These are phyloP conservation scores for Pythium aquatile DNA, from an alignment of 352 stramenopile genomes.

Conservation along the genomic window DNA sequence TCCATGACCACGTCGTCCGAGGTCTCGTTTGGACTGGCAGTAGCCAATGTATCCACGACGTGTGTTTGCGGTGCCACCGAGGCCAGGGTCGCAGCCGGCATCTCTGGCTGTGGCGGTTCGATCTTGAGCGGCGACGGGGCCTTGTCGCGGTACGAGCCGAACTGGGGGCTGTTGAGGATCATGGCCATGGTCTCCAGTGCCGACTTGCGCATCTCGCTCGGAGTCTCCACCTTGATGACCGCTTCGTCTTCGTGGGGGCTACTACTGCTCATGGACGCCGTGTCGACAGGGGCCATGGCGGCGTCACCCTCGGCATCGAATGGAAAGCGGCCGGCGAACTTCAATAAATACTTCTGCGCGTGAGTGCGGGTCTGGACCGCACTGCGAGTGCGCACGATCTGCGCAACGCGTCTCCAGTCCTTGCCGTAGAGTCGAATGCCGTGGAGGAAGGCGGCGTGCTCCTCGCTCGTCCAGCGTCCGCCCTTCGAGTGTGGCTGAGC, in stretches of 20 bases:
- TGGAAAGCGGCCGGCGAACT: slow-evolving; percentile 81
- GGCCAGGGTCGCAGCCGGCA: slow-evolving; percentile 4
- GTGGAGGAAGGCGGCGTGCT: slow-evolving; percentile 84
- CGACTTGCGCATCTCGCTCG: slow-evolving; percentile 20
- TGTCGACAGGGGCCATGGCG: slow-evolving; percentile 17
- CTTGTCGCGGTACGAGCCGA: slow-evolving; percentile 26
- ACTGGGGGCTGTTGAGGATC: slow-evolving; percentile 68
- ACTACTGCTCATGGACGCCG: slow-evolving; percentile 24
- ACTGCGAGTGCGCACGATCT: slow-evolving; percentile 80
- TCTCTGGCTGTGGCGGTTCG: slow-evolving; percentile 8
- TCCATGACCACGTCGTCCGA: slow-evolving; percentile 26
- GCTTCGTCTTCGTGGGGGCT: slow-evolving; percentile 18
- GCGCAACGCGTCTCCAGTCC: slow-evolving; percentile 81
- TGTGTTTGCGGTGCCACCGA: background rate
- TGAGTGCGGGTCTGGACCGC: slow-evolving; percentile 89
- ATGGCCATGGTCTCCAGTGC: slow-evolving; percentile 64
- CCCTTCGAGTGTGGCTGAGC: slow-evolving; percentile 52
- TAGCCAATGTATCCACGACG: background rate
- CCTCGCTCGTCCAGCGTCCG: slow-evolving; percentile 85
- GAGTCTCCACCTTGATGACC: slow-evolving; percentile 5
- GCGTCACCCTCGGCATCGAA: slow-evolving; percentile 44
- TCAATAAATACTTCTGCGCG: slow-evolving; percentile 92
- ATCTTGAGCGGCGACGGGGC: slow-evolving; percentile 29
- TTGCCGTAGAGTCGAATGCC: slow-evolving; percentile 87
- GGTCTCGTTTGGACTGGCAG: background rate